phyloP scores from a whole-genome alignment of 805 yeast species.

The Candida insectorum region DNA sequence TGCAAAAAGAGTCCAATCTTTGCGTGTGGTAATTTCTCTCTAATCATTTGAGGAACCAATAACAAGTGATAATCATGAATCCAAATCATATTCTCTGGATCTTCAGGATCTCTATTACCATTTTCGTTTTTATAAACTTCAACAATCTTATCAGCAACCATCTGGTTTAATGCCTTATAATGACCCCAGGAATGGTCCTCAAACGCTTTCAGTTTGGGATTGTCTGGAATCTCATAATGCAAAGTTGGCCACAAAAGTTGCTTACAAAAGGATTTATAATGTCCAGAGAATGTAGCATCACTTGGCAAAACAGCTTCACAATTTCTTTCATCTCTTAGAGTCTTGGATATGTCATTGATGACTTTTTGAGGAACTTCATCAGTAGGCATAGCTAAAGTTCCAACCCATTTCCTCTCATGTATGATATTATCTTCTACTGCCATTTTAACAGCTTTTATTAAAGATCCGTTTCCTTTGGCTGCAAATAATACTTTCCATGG shows the following conservation, averaged over 20 bases:
- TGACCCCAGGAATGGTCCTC: slow-evolving; percentile 94
- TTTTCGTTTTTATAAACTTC: slow-evolving; percentile 50
- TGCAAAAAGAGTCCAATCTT: slow-evolving; percentile 90
- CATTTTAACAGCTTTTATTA: slow-evolving; percentile 75
- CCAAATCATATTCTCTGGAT: slow-evolving; percentile 73
- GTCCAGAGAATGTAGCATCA: slow-evolving; percentile 84
- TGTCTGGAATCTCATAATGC: slow-evolving; percentile 90
- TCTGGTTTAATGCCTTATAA: slow-evolving; percentile 70
- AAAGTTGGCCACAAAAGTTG: slow-evolving; percentile 96
- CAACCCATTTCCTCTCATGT: slow-evolving; percentile 64
- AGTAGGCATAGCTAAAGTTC: slow-evolving; percentile 89
- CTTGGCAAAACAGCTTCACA: slow-evolving; percentile 68
- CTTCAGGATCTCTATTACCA: slow-evolving; percentile 43
- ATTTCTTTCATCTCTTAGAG: slow-evolving; percentile 46
- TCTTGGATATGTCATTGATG: slow-evolving; percentile 48
- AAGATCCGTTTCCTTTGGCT: slow-evolving; percentile 80
- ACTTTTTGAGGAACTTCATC: slow-evolving; percentile 67
- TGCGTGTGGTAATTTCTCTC: slow-evolving; percentile 73
- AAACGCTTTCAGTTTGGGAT: slow-evolving; percentile 89
- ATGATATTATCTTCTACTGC: slow-evolving; percentile 41
- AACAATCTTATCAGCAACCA: slow-evolving; percentile 74
- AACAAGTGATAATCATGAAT: slow-evolving; percentile 90
- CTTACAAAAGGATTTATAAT: slow-evolving; percentile 87
- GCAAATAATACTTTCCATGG: slow-evolving; percentile 75
- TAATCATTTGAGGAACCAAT: slow-evolving; percentile 80